Conservation (phyloP, 2,329 filamentous ascomycete species). For the Paracoccidioides lutzii region DNA sequence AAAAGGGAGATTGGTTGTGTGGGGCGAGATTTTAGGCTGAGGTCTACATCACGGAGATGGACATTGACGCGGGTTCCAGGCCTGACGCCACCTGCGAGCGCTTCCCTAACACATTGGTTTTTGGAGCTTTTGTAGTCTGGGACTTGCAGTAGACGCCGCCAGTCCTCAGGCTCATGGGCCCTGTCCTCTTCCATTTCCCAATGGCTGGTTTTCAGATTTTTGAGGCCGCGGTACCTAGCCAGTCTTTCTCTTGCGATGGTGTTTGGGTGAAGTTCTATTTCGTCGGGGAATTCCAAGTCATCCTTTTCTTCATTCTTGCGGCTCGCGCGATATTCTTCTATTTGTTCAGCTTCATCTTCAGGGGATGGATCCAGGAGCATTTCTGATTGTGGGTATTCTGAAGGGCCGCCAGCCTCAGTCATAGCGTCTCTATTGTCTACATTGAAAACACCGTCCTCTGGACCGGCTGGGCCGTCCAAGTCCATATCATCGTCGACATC, state of each 20-base stretch:
- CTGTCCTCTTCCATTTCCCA: constrained; percentile 87
- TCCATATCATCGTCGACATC: constrained; percentile 42
- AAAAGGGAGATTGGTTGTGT: constrained; percentile 58
- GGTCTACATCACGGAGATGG: constrained; percentile 51
- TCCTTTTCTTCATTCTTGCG: constrained; percentile 73
- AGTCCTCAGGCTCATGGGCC: constrained; percentile 78
- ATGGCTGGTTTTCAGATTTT: constrained; percentile 72
- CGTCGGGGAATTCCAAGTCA: constrained; percentile 90
- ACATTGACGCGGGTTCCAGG: constrained; percentile 74
- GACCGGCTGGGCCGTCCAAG: constrained; percentile 47
- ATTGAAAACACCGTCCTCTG: constrained; percentile 67
- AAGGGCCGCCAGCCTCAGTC: constrained; percentile 59
- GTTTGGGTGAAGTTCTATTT: constrained; percentile 85
- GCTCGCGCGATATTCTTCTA: constrained; percentile 67
- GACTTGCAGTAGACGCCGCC: constrained; percentile 72
- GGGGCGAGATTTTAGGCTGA: constrained; percentile 37
- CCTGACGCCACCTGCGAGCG: constrained; percentile 73
- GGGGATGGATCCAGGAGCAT: constrained; percentile 70
- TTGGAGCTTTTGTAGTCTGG: constrained; percentile 80
- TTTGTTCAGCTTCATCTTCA: constrained; percentile 70
- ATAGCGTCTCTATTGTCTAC: constrained; percentile 40
- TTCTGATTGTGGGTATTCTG: constrained; percentile 88
- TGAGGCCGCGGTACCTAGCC: constrained; percentile 76
- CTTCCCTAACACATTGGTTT: constrained; percentile 64
- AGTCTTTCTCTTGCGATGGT: constrained; percentile 76